A percentile compares a stretch with the other conserved stretches of the same genome.
phyloP scores from a whole-genome alignment of 805 yeast species.

The Yamadazyma sp. region DNA sequence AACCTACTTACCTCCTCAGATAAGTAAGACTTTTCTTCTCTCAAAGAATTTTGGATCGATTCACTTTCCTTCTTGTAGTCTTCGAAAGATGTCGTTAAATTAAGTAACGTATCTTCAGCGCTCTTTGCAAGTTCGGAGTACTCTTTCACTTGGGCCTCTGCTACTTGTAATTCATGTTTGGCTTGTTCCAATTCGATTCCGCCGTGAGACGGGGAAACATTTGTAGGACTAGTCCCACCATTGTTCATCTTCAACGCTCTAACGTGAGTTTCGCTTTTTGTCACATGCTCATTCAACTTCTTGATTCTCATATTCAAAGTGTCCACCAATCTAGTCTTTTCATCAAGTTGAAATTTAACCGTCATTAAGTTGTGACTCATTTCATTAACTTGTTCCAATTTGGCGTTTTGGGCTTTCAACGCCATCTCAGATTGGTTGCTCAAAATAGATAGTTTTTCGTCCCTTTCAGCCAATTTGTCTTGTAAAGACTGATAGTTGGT shows the following conservation, averaged over 20 bases:
- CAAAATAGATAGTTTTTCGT: conserved; percentile 50
- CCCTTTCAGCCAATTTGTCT: conserved; percentile 50
- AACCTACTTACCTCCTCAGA: conserved; percentile 21
- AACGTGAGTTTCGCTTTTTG: conserved; percentile 17
- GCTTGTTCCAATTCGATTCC: conserved; percentile 15
- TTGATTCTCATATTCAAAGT: conserved; percentile 37
- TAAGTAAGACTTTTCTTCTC: conserved; percentile 25
- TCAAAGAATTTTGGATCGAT: conserved; percentile 19
- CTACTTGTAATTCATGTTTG: conserved; percentile 48
- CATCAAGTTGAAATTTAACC: conserved; percentile 41
- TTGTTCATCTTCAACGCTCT: conserved; percentile 19
- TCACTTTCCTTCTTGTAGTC: conserved; percentile 29
- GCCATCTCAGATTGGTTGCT: conserved; percentile 59
- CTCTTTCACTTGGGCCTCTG: conserved; percentile 59
- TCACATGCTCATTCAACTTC: conserved; percentile 24
- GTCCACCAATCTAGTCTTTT: conserved; percentile 41
- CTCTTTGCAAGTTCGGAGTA: conserved; percentile 62
- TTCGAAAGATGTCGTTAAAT: conserved; percentile 55
- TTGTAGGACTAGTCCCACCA: conserved; percentile 11
- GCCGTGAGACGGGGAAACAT: conserved; percentile 3
- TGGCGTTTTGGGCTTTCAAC: conserved; percentile 53
- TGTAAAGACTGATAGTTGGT: conserved; percentile 46
- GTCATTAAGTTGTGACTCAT: conserved; percentile 46
- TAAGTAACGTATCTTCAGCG: conserved; percentile 62
- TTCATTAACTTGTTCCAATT: conserved; percentile 55